Base-by-base conservation (phyloP, 1,284 basidiomycete species). In the Moesziomyces parantarcticus region DNA sequence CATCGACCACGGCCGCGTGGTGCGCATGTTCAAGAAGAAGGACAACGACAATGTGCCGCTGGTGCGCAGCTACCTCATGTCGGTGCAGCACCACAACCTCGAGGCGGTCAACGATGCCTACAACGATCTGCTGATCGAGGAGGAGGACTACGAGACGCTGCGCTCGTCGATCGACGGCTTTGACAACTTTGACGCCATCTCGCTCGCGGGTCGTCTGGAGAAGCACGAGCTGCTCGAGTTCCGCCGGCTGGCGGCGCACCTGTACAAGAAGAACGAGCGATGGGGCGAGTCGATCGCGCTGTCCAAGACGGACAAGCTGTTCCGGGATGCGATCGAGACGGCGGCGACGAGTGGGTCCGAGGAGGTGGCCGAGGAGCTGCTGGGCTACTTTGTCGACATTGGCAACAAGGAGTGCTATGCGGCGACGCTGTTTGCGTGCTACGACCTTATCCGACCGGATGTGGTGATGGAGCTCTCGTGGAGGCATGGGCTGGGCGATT, bases 401-500 rank as follows among this genome's bases (percentile, higher is more conserved):
- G 97, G 97, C 41, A 97, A 96, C 88, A 96, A 94, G 86, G 97
- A 99, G 85, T 96, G 93, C 85, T 98, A 97, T 85, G 91, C 94
- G 0, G 94, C 93, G 1, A 88, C 92, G 77, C 88, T 97, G 40
- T 97, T 90, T 80, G 89, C 92, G 41, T 96, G 93, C 76, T 99
- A 95, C 86, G 95, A 99, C 85, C 87, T 97, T 14, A 86, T 99
- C 54, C 89, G 92, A 42, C 89, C 93, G 1, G 97, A 99, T 84
- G 86, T 95, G 60, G 93, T 97, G 34, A 92, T 95, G 85, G 96
- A 98, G 85, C 86, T 97, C 41, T 92, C 92, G 71, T 99, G 97
- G 97, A 90, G 93, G 82, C 91, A 97, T 77, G 95, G 91, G 16
- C 87, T 99, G 50, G 92, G 92, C 81, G 97, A 99, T 85, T 97